phyloP scores from a whole-genome alignment of 1,284 basidiomycete species.

The Anthracocystis setariae region DNA sequence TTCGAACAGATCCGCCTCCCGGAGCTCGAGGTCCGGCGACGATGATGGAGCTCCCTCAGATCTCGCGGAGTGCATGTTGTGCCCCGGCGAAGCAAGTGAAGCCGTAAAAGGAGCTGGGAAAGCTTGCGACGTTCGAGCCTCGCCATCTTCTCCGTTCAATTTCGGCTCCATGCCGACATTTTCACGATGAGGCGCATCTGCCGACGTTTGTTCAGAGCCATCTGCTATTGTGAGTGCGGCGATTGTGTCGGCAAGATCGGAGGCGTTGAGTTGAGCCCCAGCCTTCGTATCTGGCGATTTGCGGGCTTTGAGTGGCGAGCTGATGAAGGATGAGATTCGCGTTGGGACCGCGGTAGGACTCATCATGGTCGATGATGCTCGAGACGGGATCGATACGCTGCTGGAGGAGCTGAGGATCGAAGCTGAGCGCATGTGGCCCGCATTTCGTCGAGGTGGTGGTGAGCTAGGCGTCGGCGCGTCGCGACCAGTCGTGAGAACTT shows the following conservation, averaged over 20 bases:
- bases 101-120: constrained; percentile 10
- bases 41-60: neutral
- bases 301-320: constrained; percentile 14
- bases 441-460: constrained; percentile 12
- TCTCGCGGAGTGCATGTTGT: neutral
- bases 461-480: constrained; percentile 1
- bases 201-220: neutral
- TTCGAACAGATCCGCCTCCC: constrained; percentile 24
- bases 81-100: neutral
- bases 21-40: constrained; percentile 11
- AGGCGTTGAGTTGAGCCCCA: constrained; percentile 24
- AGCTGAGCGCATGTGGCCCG: constrained; percentile 31
- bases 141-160: constrained; percentile 4
- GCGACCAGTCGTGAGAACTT: neutral
- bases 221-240: constrained; percentile 34
- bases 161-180: neutral
- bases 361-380: constrained; percentile 42
- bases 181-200: neutral
- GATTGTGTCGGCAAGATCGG: constrained; percentile 50
- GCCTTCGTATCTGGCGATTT: neutral
- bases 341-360: constrained; percentile 28
- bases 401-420: constrained; percentile 45
- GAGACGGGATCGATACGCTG: constrained; percentile 47
- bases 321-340: constrained; percentile 32
- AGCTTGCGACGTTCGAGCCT: constrained; percentile 18